Conservation (phyloP, 2,329 filamentous ascomycete genomes). For the Hirsutella minnesotensis region DNA sequence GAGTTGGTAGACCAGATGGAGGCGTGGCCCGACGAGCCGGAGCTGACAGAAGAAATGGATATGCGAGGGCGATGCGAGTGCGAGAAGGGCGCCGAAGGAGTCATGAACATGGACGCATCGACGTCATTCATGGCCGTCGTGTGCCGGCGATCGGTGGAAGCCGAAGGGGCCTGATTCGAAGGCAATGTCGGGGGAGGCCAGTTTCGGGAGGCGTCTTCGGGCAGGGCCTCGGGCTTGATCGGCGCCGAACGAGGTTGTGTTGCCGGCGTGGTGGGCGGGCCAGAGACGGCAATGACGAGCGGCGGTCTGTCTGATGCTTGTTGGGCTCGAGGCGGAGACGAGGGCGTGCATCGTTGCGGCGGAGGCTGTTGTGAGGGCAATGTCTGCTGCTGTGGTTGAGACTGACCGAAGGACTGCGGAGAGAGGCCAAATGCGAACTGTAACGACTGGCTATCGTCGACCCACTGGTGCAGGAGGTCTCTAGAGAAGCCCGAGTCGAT, state of each 20-base stretch:
- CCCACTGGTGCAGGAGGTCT: slow-evolving; percentile 28
- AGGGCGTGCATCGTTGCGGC: slow-evolving; percentile 1
- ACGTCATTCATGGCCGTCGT: slow-evolving; percentile 4
- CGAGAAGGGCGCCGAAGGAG: slow-evolving; percentile 23
- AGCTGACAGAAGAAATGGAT: slow-evolving; percentile 38
- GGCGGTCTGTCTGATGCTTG: background rate
- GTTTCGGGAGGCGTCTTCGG: slow-evolving; percentile 15
- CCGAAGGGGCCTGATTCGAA: slow-evolving; percentile 5
- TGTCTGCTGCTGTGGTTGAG: slow-evolving; percentile 5
- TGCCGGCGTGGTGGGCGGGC: slow-evolving; percentile 3
- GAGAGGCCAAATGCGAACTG: slow-evolving; percentile 15
- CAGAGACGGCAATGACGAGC: slow-evolving; percentile 6
- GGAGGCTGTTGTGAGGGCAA: slow-evolving; percentile 16
- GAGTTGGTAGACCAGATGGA: slow-evolving; percentile 33
- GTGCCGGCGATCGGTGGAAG: slow-evolving; percentile 3
- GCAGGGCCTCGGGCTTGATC: slow-evolving; percentile 17
- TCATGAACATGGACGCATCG: slow-evolving; percentile 19
- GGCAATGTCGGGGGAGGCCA: slow-evolving; percentile 8
- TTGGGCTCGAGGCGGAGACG: slow-evolving; percentile 5
- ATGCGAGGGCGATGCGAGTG: slow-evolving; percentile 28
- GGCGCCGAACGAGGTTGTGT: slow-evolving; percentile 12
- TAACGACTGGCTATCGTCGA: slow-evolving; percentile 23
- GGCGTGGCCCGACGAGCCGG: slow-evolving; percentile 35
- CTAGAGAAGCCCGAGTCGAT: slow-evolving; percentile 33
- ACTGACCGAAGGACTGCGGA: slow-evolving; percentile 6